A percentile compares a stretch with the other conserved stretches of the same genome.
These are phyloP conservation scores for Solanum aculeatissimum DNA, from an alignment of 305 asterid species.

Conservation along the genomic window DNA sequence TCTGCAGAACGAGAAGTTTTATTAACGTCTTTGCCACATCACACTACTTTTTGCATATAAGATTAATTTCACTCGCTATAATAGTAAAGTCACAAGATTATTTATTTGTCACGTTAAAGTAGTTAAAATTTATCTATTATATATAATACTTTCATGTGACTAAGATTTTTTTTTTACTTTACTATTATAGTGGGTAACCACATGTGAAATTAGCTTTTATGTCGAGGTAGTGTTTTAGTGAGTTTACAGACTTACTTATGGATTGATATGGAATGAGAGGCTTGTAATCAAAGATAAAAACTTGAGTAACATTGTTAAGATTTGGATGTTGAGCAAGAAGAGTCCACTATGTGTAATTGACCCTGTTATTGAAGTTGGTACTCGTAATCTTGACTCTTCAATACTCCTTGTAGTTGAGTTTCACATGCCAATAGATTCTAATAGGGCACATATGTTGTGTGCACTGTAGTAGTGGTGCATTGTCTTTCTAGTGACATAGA, in stretches of 20 bases:
- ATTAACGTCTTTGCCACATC: neutral
- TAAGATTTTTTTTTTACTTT: neutral
- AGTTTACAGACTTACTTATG: slow-evolving; percentile 33
- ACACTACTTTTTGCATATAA: neutral
- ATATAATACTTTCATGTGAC: neutral
- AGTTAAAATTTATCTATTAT: neutral
- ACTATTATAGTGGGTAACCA: neutral
- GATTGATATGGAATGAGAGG: slow-evolving; percentile 49
- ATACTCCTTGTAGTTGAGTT: slow-evolving; percentile 55
- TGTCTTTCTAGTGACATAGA: too few relatives aligned
- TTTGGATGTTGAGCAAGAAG: slow-evolving; percentile 72
- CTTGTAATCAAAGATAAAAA: slow-evolving; percentile 70
- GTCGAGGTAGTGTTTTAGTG: neutral
- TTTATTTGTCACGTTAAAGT: neutral
- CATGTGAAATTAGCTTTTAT: neutral
- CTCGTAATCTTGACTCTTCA: slow-evolving; percentile 61
- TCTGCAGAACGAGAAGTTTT: slow-evolving; percentile 23
- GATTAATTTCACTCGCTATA: neutral
- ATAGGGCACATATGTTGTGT: slow-evolving; percentile 84
- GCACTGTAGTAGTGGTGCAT: slow-evolving; percentile 51
- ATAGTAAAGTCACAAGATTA: neutral
- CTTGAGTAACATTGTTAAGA: slow-evolving; percentile 72
- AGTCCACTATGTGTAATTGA: slow-evolving; percentile 72
- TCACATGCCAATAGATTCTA: slow-evolving; percentile 77
- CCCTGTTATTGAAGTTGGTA: slow-evolving; percentile 61